Evolutionary conservation across 768 basidiomycete genomes (phyloP), one percentile per base, ranked within the genome.

Genomic region (Tricholomella constricta): DNA sequence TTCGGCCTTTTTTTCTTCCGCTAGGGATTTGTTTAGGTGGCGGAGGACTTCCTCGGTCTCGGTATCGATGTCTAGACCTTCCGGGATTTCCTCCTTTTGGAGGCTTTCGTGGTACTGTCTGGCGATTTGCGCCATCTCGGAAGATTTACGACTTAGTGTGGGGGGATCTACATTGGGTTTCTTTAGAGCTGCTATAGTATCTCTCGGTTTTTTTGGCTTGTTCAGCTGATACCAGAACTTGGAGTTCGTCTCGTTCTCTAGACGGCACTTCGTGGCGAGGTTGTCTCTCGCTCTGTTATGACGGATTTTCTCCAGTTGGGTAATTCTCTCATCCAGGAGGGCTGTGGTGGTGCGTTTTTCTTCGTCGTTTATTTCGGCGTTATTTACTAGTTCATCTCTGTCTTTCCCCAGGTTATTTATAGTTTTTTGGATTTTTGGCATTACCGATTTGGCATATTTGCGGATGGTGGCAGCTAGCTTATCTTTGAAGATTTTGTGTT

Each of bases 51-150:
- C 27, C 10, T 35, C 5, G 45, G 35, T 29, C 22, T 35, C 36
- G 27, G 43, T 19, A 8, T 53, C 45, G 15, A 48, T 1, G 8
- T 55, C 40, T 52, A 40, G 29, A 34, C 52, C 35, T 15, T 56
- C 31, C 38, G 35, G 6, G 43, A 35, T 15, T n/a, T 49, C 61
- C 23, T 48, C 49, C 12, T 32, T 17, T 45, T 76, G 72, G 0
- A 75, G 61, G 1, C 59, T 10, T 1, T 67, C 47, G 43, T 74
- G 69, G 43, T 71, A 62, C 9, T 64, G 22, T 19, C 46, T 48
- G 0, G 71, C 67, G 0, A 74, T 46, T 0, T 70, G 45, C 0
- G 71, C 67, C 74, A 76, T 76, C n/a, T 66, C 45, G 0, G 52
- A 7, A 0, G 70, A 67, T 0, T 48, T 34, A 1, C 36, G 3